Conservation (phyloP, 2,329 filamentous ascomycete genomes). For the Torrubiella hemipterigena region DNA sequence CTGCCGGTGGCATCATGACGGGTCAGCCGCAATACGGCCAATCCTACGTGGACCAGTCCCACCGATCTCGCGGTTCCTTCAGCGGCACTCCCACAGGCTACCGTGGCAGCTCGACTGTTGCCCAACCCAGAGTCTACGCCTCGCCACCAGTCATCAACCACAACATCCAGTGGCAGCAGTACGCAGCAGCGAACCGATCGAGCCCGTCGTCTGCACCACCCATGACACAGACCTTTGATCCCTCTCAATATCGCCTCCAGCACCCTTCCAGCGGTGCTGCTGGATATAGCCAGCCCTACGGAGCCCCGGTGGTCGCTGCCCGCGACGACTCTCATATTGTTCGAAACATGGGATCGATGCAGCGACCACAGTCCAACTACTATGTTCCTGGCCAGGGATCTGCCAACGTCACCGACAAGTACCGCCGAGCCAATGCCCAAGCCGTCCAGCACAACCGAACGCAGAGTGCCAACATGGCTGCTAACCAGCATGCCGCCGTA, state of each 20-base stretch:
- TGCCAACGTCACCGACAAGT: slow-evolving; percentile 58
- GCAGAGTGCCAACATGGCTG: slow-evolving; percentile 20
- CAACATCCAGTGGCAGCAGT: slow-evolving; percentile 37
- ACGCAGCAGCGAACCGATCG: slow-evolving; percentile 34
- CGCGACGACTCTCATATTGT: slow-evolving; percentile 40
- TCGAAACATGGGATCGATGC: slow-evolving; percentile 25
- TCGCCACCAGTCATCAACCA: slow-evolving; percentile 54
- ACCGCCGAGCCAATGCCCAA: slow-evolving; percentile 53
- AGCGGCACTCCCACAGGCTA: slow-evolving; percentile 33
- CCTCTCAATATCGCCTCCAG: slow-evolving; percentile 25
- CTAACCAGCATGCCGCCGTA: slow-evolving; percentile 13
- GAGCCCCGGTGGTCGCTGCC: slow-evolving; percentile 26
- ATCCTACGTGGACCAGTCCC: slow-evolving; percentile 28
- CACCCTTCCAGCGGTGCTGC: too few species aligned
- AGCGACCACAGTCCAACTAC: slow-evolving; percentile 31
- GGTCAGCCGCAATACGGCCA: slow-evolving; percentile 36
- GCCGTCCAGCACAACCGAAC: slow-evolving; percentile 22
- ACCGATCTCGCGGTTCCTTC: slow-evolving; percentile 3
- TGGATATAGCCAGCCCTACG: slow-evolving; percentile 23
- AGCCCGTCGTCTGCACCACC: slow-evolving; percentile 31
- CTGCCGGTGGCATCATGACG: slow-evolving; percentile 35
- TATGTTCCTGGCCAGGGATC: slow-evolving; percentile 24
- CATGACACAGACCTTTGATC: slow-evolving; percentile 15
- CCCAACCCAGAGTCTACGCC: slow-evolving; percentile 69
- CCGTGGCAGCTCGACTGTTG: slow-evolving; percentile 43